phyloP scores from a whole-genome alignment of 495 filamentous ascomycete species.

The Neurospora sublineolata region DNA sequence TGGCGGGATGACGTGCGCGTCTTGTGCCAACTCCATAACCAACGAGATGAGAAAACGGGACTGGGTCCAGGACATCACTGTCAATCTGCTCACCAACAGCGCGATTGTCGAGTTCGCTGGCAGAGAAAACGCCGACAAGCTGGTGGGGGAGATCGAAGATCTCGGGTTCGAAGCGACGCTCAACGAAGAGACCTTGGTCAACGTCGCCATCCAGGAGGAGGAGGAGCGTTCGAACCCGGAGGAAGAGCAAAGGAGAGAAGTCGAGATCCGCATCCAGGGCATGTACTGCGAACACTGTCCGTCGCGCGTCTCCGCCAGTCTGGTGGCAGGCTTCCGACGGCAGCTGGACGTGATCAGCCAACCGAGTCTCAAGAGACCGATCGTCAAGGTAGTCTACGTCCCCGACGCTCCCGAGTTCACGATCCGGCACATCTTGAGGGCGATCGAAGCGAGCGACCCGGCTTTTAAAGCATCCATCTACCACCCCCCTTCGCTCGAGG shows the following conservation, averaged over 20 bases:
- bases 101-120: conserved; percentile 50
- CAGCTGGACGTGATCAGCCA: conserved; percentile 36
- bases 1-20: conserved; percentile 74
- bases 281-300: conserved; percentile 88
- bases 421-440: conserved; percentile 57
- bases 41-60: conserved; percentile 48
- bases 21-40: conserved; percentile 58
- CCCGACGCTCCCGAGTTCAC: conserved; percentile 62
- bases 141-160: conserved; percentile 65
- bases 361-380: conserved; percentile 41
- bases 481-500: conserved; percentile 75
- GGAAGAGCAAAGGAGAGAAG: conserved; percentile 37
- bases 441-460: conserved; percentile 52
- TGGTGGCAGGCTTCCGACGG: conserved; percentile 19
- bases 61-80: conserved; percentile 51
- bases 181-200: conserved; percentile 29
- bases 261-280: conserved; percentile 61
- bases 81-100: conserved; percentile 67
- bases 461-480: conserved; percentile 58
- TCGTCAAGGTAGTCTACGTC: conserved; percentile 59
- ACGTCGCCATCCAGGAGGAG: conserved; percentile 1
- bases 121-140: conserved; percentile 34
- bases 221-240: conserved; percentile 5
- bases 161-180: conserved; percentile 65
- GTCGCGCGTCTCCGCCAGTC: conserved; percentile 35